A percentile compares a stretch with the other conserved stretches of the same genome.
These are phyloP conservation scores for Kwoniella dejecticola DNA, from an alignment of 768 basidiomycete genomes.

Conservation along the genomic window DNA sequence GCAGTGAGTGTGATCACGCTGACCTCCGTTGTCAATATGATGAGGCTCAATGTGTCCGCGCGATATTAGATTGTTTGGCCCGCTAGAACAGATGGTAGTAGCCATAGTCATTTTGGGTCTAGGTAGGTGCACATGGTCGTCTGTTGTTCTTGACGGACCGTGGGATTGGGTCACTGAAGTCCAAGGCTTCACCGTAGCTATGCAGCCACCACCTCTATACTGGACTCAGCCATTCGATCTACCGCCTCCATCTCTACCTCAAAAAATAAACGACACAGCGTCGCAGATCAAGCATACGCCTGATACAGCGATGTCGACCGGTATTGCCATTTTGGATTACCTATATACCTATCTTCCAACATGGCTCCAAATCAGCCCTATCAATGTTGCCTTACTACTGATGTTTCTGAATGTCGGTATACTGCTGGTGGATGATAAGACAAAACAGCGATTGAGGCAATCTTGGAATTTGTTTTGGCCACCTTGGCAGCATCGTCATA, in stretches of 20 bases:
- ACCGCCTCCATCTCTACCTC: no score
- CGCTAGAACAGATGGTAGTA: constrained; percentile 39
- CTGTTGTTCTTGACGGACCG: neutral
- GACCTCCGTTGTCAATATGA: no score
- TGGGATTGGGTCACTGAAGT: constrained; percentile 9
- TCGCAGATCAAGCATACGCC: no score
- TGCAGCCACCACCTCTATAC: constrained; percentile 23
- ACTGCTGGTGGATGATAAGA: constrained; percentile 17
- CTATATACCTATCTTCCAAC: no score
- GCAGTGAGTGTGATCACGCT: no score
- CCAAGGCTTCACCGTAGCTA: constrained; percentile 1
- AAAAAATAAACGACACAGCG: no score
- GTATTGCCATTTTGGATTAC: no score
- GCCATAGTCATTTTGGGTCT: constrained; percentile 36
- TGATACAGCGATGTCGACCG: no score
- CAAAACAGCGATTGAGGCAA: constrained; percentile 20
- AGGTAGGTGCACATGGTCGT: constrained; percentile 23
- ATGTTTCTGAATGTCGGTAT: constrained; percentile 26
- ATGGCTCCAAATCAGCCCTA: constrained; percentile 14
- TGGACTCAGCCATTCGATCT: no score
- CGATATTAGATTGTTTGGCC: constrained; percentile 47
- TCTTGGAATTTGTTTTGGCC: constrained; percentile 43
- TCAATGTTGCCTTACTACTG: constrained; percentile 15
- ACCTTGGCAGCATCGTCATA: constrained; percentile 39
- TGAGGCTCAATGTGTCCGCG: no score